Base-by-base conservation (phyloP, 2,329 filamentous ascomycete species). In the Teratosphaeriaceae sp. region DNA sequence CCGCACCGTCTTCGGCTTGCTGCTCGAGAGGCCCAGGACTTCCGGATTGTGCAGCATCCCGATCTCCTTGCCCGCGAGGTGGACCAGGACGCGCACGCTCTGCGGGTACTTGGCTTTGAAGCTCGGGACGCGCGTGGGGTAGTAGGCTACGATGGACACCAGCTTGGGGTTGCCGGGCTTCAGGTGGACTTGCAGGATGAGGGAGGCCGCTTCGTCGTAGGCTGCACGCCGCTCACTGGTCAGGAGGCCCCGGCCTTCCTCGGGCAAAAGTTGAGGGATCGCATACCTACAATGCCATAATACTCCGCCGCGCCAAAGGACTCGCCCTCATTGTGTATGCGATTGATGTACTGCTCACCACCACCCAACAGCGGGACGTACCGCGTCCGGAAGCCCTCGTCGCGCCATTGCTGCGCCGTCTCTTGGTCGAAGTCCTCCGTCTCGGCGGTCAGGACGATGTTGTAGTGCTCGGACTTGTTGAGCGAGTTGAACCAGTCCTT, bases 101-200 rank as follows among this genome's bases (percentile, higher is more conserved):
- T 65, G 53, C 3, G 69, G 66, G 45, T 68, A 69, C 38, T 65
- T 65, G 4, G 65, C 66, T 18, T 66, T 65, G 2, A 73, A 48
- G 0, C 71, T 69, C 0, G 80, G 78, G 41, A 82, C 75, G 12
- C 67, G 63, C 30, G 72, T 68, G 0, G 80, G 80, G 51, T 84
- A 83, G 65, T 82, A 83, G 15, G 78, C 78, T 19, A 82, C 66
- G 2, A 83, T 65, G 0, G 75, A 76, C 47, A 72, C 74, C 11
- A 83, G 71, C 42, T 75, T 73, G 26, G 76, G 72, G 68, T 55
- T 50, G 40, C 55, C 72, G 2, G 77, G 73, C 51, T 76, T 75
- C 20, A 71, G 69, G 47, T 74, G 78, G 11, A 74, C 70, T 41
- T 80, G 74, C 33, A 83, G 69, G 37, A 75, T 77, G 24, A 75